These are phyloP conservation scores for Rhamnella rubrinervis DNA, from an alignment of 331 rosid species.

Conservation along the genomic window DNA sequence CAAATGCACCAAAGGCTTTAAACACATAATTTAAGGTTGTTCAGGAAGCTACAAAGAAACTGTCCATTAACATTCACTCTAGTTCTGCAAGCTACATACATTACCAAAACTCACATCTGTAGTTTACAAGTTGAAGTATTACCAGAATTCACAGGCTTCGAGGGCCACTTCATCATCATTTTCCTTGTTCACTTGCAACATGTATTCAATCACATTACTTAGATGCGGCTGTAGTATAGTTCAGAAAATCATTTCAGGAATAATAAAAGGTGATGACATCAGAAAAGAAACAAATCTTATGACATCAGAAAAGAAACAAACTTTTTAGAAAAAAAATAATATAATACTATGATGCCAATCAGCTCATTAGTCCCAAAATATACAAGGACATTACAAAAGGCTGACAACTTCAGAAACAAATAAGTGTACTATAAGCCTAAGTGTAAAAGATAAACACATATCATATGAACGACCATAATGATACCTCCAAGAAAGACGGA, in stretches of 20 bases:
- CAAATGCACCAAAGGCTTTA: too few relatives aligned
- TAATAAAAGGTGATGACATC: constrained; percentile 14
- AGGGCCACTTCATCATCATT: constrained; percentile 95
- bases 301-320: too few relatives aligned
- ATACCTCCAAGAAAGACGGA: constrained; percentile 89
- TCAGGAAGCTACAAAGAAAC: not conserved
- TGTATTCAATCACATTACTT: constrained; percentile 81
- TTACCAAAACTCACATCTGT: not conserved
- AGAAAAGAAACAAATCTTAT: constrained; percentile 24
- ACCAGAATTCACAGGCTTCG: constrained; percentile 99
- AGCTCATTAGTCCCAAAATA: constrained; percentile 1
- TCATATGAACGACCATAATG: constrained; percentile 4
- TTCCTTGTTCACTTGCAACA: constrained; percentile 98
- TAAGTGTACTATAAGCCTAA: not conserved
- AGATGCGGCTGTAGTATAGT: constrained; percentile 74
- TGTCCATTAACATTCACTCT: not conserved
- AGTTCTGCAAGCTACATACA: constrained; percentile 12
- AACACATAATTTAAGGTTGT: too few relatives aligned
- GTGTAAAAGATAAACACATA: not conserved
- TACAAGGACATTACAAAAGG: not conserved
- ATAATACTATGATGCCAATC: not conserved
- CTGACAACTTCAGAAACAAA: constrained; percentile 6
- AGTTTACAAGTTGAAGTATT: constrained; percentile 23
- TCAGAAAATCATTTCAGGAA: constrained; percentile 40
- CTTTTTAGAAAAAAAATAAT: constrained; percentile 4